Percentiles rank a stretch among this genome's conserved stretches.
These are phyloP conservation scores for Saposhnikovia divaricata DNA, from an alignment of 129 eudicot species.

Conservation along the genomic window DNA sequence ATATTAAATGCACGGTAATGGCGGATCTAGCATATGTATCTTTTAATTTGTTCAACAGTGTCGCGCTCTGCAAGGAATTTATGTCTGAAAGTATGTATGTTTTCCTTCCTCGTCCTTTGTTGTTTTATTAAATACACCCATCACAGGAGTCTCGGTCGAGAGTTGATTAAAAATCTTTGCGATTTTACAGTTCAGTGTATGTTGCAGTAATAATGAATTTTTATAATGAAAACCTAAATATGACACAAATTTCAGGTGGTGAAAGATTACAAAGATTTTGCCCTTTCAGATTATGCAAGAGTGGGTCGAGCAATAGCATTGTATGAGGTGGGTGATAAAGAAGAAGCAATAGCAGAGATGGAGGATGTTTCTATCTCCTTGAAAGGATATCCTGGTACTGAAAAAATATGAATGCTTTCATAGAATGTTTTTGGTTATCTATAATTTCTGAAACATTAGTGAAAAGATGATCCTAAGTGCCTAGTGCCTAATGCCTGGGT, in stretches of 20 bases:
- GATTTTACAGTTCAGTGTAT: not conserved
- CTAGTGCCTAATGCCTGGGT: not conserved
- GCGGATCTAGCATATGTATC: not conserved
- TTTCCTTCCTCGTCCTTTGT: not conserved
- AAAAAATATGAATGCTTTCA: not conserved
- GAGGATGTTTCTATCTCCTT: slow-evolving; percentile 53
- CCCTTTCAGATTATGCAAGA: slow-evolving; percentile 55
- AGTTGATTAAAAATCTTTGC: not conserved
- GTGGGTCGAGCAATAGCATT: slow-evolving; percentile 52
- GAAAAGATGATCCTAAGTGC: not conserved
- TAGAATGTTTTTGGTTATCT: not conserved
- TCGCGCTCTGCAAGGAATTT: not conserved
- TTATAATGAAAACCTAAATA: not conserved
- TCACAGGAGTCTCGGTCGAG: not conserved
- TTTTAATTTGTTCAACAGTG: not conserved
- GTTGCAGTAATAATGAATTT: not conserved
- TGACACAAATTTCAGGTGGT: slow-evolving; percentile 24
- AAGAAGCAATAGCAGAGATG: slow-evolving; percentile 52
- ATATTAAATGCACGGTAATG: not conserved
- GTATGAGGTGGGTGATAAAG: slow-evolving; percentile 57
- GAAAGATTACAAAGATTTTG: slow-evolving; percentile 49
- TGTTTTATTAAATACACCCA: not conserved
- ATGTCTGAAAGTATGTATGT: not conserved
- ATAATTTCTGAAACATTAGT: not conserved
- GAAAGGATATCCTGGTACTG: slow-evolving; percentile 53